These are phyloP conservation scores for Sclerotiophoma versabilis DNA, from an alignment of 2,329 filamentous ascomycete genomes.

Conservation along the genomic window DNA sequence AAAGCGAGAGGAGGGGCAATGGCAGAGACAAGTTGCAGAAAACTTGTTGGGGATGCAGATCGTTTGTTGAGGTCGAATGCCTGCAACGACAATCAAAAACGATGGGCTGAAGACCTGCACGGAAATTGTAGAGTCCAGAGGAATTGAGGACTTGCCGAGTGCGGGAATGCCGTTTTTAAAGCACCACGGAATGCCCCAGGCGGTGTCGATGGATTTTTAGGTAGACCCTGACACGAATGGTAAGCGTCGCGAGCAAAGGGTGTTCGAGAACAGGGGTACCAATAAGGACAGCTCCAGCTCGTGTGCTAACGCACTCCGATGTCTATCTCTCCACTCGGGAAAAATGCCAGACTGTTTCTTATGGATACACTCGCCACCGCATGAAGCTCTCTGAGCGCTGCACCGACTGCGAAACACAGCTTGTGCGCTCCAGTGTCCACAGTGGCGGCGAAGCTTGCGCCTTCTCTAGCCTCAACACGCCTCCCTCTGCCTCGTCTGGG, in stretches of 20 bases:
- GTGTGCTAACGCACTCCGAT: constrained; percentile 21
- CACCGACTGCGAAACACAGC: constrained; percentile 18
- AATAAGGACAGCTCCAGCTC: constrained; percentile 25
- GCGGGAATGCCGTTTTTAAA: constrained; percentile 17
- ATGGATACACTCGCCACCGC: constrained; percentile 30
- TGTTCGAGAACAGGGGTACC: constrained; percentile 26
- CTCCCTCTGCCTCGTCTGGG: constrained; percentile 21
- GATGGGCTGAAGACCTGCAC: constrained; percentile 14
- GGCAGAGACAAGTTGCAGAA: constrained; percentile 18
- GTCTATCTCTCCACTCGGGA: constrained; percentile 24
- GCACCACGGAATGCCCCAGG: constrained; percentile 18
- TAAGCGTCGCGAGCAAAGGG: constrained; percentile 23
- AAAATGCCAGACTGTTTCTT: constrained; percentile 19
- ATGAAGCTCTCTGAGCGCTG: constrained; percentile 28
- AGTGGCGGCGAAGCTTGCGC: constrained; percentile 15
- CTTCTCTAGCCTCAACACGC: constrained; percentile 19
- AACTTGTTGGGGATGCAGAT: constrained; percentile 36
- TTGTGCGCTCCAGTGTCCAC: constrained; percentile 10
- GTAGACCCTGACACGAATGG: constrained; percentile 29
- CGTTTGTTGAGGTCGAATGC: constrained; percentile 28
- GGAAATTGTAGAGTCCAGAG: constrained; percentile 22
- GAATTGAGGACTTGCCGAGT: constrained; percentile 26
- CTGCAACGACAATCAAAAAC: constrained; percentile 17
- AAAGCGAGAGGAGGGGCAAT: constrained; percentile 12
- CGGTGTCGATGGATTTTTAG: constrained; percentile 36